Conservation (phyloP, 2,329 filamentous ascomycete genomes). For the Hymenoscyphus occultus region DNA sequence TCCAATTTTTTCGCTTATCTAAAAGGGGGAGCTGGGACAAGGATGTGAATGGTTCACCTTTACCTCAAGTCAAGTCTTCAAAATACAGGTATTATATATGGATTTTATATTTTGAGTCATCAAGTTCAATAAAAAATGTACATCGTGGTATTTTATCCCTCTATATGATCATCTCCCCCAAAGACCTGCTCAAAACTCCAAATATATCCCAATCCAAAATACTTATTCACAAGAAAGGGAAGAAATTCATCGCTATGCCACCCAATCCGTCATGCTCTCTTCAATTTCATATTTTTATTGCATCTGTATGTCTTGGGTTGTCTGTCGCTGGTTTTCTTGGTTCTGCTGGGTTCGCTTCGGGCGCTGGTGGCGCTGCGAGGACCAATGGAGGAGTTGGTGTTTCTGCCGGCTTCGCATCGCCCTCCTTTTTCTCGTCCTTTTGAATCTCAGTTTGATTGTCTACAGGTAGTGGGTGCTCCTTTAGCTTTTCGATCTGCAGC, state of each 20-base stretch:
- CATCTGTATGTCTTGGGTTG: slow-evolving; percentile 2
- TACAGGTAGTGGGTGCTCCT: background rate
- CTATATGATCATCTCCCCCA: background rate
- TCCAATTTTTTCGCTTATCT: background rate
- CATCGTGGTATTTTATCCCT: slow-evolving; percentile 3
- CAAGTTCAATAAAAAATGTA: slow-evolving; percentile 3
- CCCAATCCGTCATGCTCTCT: background rate
- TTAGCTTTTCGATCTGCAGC: background rate
- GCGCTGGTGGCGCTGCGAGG: background rate
- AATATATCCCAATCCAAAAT: background rate
- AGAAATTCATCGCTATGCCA: background rate
- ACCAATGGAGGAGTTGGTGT: background rate
- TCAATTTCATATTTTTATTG: background rate
- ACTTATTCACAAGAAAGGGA: slow-evolving; percentile 5
- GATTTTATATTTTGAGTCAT: background rate
- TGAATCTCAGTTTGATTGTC: background rate
- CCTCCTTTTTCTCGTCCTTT: background rate
- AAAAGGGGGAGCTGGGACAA: background rate
- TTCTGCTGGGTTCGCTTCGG: background rate
- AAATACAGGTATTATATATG: background rate
- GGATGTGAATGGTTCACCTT: no score
- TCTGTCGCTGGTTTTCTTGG: background rate
- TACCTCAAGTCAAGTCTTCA: background rate
- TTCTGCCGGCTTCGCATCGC: background rate
- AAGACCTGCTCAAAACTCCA: slow-evolving; percentile 2